Conservation (phyloP, 768 basidiomycete genomes). For the Podaxis sp. region DNA sequence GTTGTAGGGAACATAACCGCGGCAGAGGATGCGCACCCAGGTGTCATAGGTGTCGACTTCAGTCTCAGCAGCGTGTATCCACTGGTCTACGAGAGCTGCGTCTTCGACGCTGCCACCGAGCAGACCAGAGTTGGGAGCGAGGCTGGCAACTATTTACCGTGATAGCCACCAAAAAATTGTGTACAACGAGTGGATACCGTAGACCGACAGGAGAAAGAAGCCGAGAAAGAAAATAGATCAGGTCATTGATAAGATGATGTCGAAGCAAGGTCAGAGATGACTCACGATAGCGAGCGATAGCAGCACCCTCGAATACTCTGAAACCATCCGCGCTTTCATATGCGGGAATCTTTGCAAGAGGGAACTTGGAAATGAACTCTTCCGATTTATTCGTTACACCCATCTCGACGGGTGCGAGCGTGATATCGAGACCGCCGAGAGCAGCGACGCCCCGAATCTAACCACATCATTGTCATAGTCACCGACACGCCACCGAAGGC, state of each 20-base stretch:
- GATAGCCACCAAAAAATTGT: not conserved
- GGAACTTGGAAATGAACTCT: constrained; percentile 71
- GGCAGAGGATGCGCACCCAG: constrained; percentile 38
- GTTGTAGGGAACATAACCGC: constrained; percentile 63
- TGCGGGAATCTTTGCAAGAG: constrained; percentile 81
- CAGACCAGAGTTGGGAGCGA: constrained; percentile 76
- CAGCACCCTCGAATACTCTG: constrained; percentile 68
- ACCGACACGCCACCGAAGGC: not conserved
- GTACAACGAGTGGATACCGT: constrained; percentile 4
- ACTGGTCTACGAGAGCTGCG: constrained; percentile 78
- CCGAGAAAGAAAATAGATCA: constrained; percentile 27
- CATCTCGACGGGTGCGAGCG: constrained; percentile 55
- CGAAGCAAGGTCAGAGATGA: constrained; percentile 25
- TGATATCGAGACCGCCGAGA: constrained; percentile 52
- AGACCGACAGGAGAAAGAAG: no score
- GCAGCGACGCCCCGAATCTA: constrained; percentile 58
- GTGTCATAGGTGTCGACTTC: constrained; percentile 46
- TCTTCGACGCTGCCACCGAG: constrained; percentile 64
- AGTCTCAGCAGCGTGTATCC: constrained; percentile 69
- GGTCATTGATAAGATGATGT: constrained; percentile 31
- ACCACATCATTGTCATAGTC: not conserved
- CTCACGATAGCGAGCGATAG: constrained; percentile 90
- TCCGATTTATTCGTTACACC: constrained; percentile 65
- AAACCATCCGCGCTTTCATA: constrained; percentile 75
- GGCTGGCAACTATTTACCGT: constrained; percentile 55